phyloP scores from a whole-genome alignment of 345 rosid genomes.

The Aquilaria sinensis region DNA sequence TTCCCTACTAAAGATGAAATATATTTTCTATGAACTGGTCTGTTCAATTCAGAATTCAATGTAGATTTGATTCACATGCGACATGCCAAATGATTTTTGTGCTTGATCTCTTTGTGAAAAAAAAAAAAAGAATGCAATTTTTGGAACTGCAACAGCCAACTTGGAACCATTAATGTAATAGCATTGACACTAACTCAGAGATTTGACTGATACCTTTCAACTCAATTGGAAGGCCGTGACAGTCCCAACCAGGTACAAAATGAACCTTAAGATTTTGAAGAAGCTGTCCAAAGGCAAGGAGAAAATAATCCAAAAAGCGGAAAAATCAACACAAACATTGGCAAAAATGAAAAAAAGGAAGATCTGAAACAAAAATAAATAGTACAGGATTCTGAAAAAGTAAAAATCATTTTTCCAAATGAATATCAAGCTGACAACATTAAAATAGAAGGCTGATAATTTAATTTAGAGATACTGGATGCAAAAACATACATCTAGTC shows the following conservation, averaged over 20 bases:
- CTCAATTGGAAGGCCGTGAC: constrained; percentile 98
- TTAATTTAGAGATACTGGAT: no score
- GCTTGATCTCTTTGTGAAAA: no score
- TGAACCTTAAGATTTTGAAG: constrained; percentile 83
- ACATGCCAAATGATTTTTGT: no score
- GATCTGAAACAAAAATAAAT: neutral
- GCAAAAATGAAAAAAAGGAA: neutral
- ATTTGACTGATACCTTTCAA: constrained; percentile 54
- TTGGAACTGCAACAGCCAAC: neutral
- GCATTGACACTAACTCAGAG: constrained; percentile 4
- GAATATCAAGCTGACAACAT: neutral
- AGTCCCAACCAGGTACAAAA: constrained; percentile 96
- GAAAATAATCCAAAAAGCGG: constrained; percentile 8
- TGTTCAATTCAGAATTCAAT: no score
- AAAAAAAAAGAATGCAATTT: neutral
- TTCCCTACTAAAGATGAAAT: no score
- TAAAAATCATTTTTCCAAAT: no score
- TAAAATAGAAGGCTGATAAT: no score
- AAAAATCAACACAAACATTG: neutral
- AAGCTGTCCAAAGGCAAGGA: constrained; percentile 42
- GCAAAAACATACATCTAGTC: no score
- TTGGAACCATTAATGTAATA: neutral
- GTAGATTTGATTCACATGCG: no score
- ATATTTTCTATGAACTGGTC: no score
- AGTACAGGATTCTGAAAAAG: neutral